Evolutionary conservation across 2,329 filamentous ascomycete species (phyloP).

Genomic region (Gnomoniopsis sp.): DNA sequence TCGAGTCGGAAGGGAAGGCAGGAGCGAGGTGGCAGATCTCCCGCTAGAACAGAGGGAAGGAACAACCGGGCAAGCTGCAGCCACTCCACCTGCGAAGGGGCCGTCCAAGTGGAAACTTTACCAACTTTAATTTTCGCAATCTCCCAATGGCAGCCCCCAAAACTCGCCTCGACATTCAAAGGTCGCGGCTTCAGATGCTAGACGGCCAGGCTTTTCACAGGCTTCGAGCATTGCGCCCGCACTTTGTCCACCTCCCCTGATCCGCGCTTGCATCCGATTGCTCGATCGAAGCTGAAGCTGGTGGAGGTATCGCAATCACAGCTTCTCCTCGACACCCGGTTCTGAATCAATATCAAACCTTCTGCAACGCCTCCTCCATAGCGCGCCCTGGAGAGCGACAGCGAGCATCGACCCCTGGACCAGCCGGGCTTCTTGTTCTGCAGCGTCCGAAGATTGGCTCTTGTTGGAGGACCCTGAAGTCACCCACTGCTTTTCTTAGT

Average conservation of each 20-base stretch:
- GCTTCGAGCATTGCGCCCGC: too few species aligned
- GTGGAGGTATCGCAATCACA: neutral
- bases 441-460: neutral
- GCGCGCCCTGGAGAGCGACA: neutral
- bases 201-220: neutral
- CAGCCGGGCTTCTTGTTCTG: neutral
- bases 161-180: neutral
- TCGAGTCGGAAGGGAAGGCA: neutral
- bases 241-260: neutral
- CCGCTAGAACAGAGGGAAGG: neutral
- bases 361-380: neutral
- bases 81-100: neutral
- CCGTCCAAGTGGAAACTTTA: neutral
- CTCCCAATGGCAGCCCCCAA: neutral
- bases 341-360: neutral
- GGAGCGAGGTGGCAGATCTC: constrained; percentile 2
- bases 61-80: constrained; percentile 1
- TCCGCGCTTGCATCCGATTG: neutral
- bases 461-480: neutral
- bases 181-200: neutral
- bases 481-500: neutral
- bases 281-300: neutral
- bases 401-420: neutral
- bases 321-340: neutral
- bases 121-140: neutral